Conservation (phyloP, 108 stramenopile genomes). For the Cyclostephanos invisitatus region DNA sequence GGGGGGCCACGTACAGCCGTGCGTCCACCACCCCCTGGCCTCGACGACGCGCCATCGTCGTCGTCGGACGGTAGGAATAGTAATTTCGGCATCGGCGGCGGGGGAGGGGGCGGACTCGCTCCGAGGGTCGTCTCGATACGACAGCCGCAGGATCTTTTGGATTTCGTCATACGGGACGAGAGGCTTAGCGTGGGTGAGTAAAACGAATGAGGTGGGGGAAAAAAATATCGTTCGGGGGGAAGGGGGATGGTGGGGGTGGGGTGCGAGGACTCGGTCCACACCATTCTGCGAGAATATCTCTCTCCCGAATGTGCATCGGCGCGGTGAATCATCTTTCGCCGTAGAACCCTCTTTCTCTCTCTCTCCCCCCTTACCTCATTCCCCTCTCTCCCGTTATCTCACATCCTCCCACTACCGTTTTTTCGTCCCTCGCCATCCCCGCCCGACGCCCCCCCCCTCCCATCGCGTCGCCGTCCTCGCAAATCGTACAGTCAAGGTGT, state of each 20-base stretch:
- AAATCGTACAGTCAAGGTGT: conserved; percentile 37
- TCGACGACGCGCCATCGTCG: neutral
- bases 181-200: conserved; percentile 44
- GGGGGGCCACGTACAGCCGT: conserved; percentile 22
- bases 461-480: neutral
- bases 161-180: conserved; percentile 53
- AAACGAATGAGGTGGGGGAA: neutral
- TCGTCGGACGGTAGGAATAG: neutral
- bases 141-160: conserved; percentile 51
- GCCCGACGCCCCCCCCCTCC: neutral
- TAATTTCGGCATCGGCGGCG: conserved; percentile 7
- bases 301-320: neutral
- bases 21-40: conserved; percentile 16
- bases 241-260: too few species aligned
- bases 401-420: neutral
- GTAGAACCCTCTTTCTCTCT: neutral
- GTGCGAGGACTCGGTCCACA: too few species aligned
- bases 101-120: neutral
- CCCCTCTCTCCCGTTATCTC: neutral
- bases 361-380: neutral
- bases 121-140: conserved; percentile 28
- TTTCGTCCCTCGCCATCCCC: neutral
- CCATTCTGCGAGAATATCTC: too few species aligned
- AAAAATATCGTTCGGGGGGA: neutral
- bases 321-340: neutral